A percentile compares a stretch with the other conserved stretches of the same genome.
These are phyloP conservation scores for Yamadazyma diddensiae DNA, from an alignment of 1,139 yeast genomes.

Conservation along the genomic window DNA sequence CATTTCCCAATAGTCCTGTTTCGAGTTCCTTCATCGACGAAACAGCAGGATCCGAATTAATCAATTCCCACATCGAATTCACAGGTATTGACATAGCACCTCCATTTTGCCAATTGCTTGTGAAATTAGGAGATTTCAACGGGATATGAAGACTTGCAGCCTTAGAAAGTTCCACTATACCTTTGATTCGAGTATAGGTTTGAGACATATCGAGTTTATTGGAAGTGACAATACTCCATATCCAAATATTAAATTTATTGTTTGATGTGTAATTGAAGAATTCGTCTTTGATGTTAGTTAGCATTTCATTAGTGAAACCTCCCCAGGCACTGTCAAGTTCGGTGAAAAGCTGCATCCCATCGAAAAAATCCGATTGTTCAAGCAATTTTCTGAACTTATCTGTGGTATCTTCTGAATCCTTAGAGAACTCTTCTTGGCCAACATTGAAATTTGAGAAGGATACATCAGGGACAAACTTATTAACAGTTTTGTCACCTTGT, in stretches of 20 bases:
- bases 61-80: constrained; percentile 39
- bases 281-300: constrained; percentile 65
- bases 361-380: constrained; percentile 75
- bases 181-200: constrained; percentile 42
- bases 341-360: constrained; percentile 65
- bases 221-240: constrained; percentile 22
- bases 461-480: constrained; percentile 28
- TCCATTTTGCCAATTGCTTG: constrained; percentile 39
- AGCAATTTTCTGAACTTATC: constrained; percentile 54
- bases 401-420: constrained; percentile 37
- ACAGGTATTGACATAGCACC: constrained; percentile 29
- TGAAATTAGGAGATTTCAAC: constrained; percentile 20
- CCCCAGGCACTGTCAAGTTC: constrained; percentile 85
- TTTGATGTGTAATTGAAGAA: constrained; percentile 55
- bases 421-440: constrained; percentile 31
- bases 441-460: constrained; percentile 24
- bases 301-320: constrained; percentile 58
- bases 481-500: constrained; percentile 18
- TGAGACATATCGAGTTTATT: constrained; percentile 9
- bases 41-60: constrained; percentile 19
- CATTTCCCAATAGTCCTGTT: constrained; percentile 26
- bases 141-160: constrained; percentile 54
- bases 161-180: constrained; percentile 43
- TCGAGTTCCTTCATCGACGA: constrained; percentile 34
- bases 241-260: constrained; percentile 44